Base-by-base conservation (phyloP, 805 yeast species). In the Saccharomycopsis oosterbeekiorum region DNA sequence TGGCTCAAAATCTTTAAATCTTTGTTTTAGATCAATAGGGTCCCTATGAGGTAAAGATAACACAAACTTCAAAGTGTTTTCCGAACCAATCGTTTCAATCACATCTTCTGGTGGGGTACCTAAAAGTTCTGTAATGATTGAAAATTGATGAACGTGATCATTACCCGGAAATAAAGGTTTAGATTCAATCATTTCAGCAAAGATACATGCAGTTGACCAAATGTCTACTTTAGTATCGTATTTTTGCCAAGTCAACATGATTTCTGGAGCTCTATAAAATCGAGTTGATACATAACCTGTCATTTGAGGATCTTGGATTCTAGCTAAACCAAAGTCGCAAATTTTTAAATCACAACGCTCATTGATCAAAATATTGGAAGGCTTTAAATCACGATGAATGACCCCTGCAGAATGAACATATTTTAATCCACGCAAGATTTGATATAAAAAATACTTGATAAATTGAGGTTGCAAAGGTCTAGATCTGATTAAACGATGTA, bases 231-330 rank as follows among this genome's bases (percentile, higher is more conserved):
- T 97, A 9, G 89, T 86, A 70, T 92, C 97, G 75, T 93, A 93
- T 71, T 93, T 90, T 73, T 93, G 99, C 98, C 98, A 93, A 34
- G 97, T 91, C 66, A 93, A 81, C 99, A 93, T 93, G 74, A 93
- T 93, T 73, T 93, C 99, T 1, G 99, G 99, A 0, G 98, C 99
- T 65, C 99, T 82, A 75, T 93, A 93, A 77, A 91, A 93, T 70
- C 99, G 76, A 3, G 99, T 93, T 4, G 96, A 87, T 17, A 93
- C 99, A 72, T 93, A 93, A 10, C 98, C 99, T 0, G 98, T 93
- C 99, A 93, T 93, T 73, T 93, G 98, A 14, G 97, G 97, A 75
- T 93, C 99, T 77, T 93, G 97, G 70, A 93, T 88, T 71, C 99
- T 82, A 40, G 98, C 98, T 64, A 93, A 78, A 24, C 99, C 99